phyloP scores from a whole-genome alignment of 441 rosid species.

The Arabidopsis lyrata region DNA sequence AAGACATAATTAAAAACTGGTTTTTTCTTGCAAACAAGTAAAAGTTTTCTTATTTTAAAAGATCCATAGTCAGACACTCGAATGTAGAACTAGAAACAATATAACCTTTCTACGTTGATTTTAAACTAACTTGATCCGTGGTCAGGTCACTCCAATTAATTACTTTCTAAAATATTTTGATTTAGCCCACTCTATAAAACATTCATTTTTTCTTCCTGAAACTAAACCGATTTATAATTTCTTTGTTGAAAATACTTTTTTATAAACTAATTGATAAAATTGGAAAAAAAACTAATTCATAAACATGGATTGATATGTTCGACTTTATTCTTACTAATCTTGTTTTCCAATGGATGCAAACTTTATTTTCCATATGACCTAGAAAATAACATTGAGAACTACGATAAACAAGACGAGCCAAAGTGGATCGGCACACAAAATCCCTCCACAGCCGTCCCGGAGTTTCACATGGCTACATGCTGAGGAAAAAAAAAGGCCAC shows the following conservation, averaged over 20 bases:
- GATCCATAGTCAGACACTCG: background rate
- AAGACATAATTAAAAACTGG: background rate
- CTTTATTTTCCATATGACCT: background rate
- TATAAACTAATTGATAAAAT: background rate
- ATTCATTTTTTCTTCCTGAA: background rate
- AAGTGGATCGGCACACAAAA: slow-evolving; percentile 20
- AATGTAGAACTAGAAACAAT: background rate
- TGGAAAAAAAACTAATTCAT: background rate
- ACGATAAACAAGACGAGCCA: background rate
- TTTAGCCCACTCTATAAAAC: background rate
- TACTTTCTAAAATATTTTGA: background rate
- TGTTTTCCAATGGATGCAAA: slow-evolving; percentile 52
- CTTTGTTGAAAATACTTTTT: background rate
- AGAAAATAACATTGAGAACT: background rate
- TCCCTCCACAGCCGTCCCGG: background rate
- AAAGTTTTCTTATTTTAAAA: background rate
- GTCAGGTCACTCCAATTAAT: background rate
- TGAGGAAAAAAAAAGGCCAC: too few relatives aligned
- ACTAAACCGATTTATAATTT: background rate
- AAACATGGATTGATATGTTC: background rate
- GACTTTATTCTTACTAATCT: slow-evolving; percentile 43
- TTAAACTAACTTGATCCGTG: background rate
- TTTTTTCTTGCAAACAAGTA: background rate
- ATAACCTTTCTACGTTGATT: background rate
- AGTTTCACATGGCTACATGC: too few relatives aligned